Base-by-base conservation (phyloP, 1,284 basidiomycete genomes). In the Cutaneotrichosporon cutaneum region DNA sequence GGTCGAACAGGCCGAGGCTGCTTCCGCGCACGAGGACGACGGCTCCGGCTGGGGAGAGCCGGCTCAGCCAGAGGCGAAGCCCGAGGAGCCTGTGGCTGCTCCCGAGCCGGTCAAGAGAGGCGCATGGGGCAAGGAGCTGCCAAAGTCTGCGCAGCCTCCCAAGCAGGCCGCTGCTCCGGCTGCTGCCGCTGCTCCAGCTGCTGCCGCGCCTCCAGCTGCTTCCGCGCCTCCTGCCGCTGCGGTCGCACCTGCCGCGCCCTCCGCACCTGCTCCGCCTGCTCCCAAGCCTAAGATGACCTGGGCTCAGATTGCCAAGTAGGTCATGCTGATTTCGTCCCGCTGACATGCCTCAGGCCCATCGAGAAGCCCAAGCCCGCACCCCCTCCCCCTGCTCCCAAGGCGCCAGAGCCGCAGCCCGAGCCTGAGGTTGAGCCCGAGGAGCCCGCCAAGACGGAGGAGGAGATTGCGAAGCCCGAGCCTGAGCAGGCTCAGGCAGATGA, bases 351-450 rank as follows among this genome's bases (percentile, higher is more conserved):
- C 55, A 79, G 78, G 66, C 78, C 78, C 42, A 62, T 61, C 45
- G 78, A 80, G 62, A 78, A 78, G 68, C 77, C 77, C 59, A 79
- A 79, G 71, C 78, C 78, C 22, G 64, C 64, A 10, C 33, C 52
- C 4, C 87, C 61, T 87, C 88, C 63, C 86, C 91, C 62, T 85
- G 90, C 33, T 86, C 88, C 71, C 14, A 63, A 69, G 50, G 67
- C 58, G 8, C 58, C 70, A 27, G 71, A 72, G 59, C 67, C 74
- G 24, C 64, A 69, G 58, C 59, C 68, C 27, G 72, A 72, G 54
- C 69, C 67, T 22, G 67, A 63, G 22, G 64, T 62, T 16, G 68
- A 63, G 14, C 62, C 62, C 21, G 70, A 69, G 51, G 62, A 58
- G 47, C 44, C 64, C 32, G 61, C 58, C 48, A 42, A 58, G 5